phyloP scores from a whole-genome alignment of 176 grass and related monocot species.

The Zea mays region DNA sequence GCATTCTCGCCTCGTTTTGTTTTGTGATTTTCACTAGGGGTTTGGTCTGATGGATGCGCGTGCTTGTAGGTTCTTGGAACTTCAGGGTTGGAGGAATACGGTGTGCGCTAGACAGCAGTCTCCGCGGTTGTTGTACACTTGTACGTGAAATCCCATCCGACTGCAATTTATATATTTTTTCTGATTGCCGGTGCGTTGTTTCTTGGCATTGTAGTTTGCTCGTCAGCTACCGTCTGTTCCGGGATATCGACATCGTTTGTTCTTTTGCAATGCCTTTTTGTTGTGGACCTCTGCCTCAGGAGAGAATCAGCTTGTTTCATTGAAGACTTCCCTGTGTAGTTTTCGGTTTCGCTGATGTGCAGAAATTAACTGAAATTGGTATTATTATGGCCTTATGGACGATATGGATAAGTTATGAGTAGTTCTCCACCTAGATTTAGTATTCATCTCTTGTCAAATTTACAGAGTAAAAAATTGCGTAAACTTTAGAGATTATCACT shows the following conservation, averaged over 20 bases:
- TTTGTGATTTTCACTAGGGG: slow-evolving; percentile 9
- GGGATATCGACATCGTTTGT: not conserved
- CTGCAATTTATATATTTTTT: not conserved
- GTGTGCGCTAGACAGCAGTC: not conserved
- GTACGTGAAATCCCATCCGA: slow-evolving; percentile 9
- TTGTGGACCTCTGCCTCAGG: not conserved
- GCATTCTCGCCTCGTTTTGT: not conserved
- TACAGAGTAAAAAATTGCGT: not conserved
- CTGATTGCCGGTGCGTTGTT: not conserved
- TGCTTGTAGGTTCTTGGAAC: slow-evolving; percentile 37
- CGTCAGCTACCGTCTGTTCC: not conserved
- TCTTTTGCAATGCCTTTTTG: not conserved
- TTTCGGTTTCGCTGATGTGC: not conserved
- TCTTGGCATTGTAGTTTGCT: slow-evolving; percentile 5
- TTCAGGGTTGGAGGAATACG: not conserved
- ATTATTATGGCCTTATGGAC: not conserved
- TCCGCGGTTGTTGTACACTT: not conserved
- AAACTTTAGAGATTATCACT: not conserved
- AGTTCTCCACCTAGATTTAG: not conserved
- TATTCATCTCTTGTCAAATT: not conserved
- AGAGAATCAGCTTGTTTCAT: not conserved
- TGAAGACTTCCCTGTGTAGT: not conserved
- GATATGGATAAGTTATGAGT: not conserved
- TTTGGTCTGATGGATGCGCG: slow-evolving; percentile 34
- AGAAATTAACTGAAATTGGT: not conserved